A percentile compares a stretch with the other conserved stretches of the same genome.
Conservation (phyloP, 2,329 filamentous ascomycete species). For the Aspergillus candidus region DNA sequence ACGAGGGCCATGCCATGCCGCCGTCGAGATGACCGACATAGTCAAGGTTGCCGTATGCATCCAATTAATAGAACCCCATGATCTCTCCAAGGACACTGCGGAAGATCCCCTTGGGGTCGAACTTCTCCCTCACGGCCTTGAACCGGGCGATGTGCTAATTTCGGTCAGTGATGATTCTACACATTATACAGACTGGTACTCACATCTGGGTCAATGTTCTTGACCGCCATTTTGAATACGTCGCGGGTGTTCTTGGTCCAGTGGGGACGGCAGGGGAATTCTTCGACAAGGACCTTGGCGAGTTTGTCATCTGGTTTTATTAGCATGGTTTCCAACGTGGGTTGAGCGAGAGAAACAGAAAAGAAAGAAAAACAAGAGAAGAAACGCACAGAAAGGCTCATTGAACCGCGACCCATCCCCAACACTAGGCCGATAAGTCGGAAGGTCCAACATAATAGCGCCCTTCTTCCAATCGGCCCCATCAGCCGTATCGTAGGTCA, state of each 20-base stretch:
- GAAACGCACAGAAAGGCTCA: slow-evolving; percentile 8
- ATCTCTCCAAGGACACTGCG: slow-evolving; percentile 9
- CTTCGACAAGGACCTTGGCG: slow-evolving; percentile 2
- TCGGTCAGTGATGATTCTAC: neutral
- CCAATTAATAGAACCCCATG: slow-evolving; percentile 6
- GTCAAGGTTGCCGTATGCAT: too few species aligned
- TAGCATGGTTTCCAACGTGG: neutral
- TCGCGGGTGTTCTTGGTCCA: slow-evolving; percentile 11
- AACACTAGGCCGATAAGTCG: slow-evolving; percentile 5
- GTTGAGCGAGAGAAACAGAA: too few species aligned
- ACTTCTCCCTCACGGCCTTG: slow-evolving; percentile 7
- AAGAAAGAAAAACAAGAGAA: too few species aligned
- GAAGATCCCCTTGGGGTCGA: slow-evolving; percentile 8
- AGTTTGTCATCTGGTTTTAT: slow-evolving; percentile 3
- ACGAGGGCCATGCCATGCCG: too few species aligned
- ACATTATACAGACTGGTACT: neutral
- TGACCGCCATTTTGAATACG: slow-evolving; percentile 5
- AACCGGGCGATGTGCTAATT: slow-evolving; percentile 8
- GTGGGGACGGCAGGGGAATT: slow-evolving; percentile 10
- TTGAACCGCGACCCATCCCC: slow-evolving; percentile 6
- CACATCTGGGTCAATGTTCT: slow-evolving; percentile 8
- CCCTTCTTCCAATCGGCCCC: slow-evolving; percentile 10
- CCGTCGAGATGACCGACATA: too few species aligned
- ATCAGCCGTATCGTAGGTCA: slow-evolving; percentile 9
- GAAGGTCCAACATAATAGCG: slow-evolving; percentile 11